Base-by-base conservation (phyloP, 805 yeast genomes). In the Saccharomycopsis babjevae region DNA sequence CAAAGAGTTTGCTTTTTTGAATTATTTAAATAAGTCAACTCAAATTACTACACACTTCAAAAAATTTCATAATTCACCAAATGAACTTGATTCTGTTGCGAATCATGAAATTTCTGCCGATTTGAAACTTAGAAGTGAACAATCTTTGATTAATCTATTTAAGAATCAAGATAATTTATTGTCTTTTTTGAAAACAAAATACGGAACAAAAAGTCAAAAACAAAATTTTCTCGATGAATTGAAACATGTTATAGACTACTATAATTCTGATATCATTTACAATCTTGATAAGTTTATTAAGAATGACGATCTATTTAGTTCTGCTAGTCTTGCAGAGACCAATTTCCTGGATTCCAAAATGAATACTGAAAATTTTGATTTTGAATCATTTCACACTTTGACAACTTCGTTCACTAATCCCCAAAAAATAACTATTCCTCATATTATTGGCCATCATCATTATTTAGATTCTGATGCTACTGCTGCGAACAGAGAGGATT, bases 281-380 rank as follows among this genome's bases (percentile, higher is more conserved):
- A 46, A 46, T 22, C 52, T 46, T 58, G 20, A 32, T 40, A 0
- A 84, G 88, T 25, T 77, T 90, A 70, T 85, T 94, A 1, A 88
- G 89, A 96, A 89, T 86, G 56, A 84, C 92, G 6, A 88, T 90
- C 58, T 96, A 90, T 73, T 85, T 89, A 58, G 92, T 89, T 16
- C 50, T 8, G 50, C 2, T 11, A 10, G n/a, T 5, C 40, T 32
- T 5, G 20, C 56, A 13, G 56, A 36, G 20, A 32, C 10, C 3
- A 20, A 8, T 54, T 34, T 38, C n/a, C 56, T 36, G 56, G 56
- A 32, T 20, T 36, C 56, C 2, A 13, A 13, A 16, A 5, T 20
- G 10, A 18, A 18, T 54, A n/a, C 30, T 34, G 40, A 36, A 18
- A 54, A 20, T 20, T 54, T 36, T 52, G 56, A 30, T 52, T n/a